These are phyloP conservation scores for Xanthoceras sorbifolium DNA, from an alignment of 345 rosid species.

Conservation along the genomic window DNA sequence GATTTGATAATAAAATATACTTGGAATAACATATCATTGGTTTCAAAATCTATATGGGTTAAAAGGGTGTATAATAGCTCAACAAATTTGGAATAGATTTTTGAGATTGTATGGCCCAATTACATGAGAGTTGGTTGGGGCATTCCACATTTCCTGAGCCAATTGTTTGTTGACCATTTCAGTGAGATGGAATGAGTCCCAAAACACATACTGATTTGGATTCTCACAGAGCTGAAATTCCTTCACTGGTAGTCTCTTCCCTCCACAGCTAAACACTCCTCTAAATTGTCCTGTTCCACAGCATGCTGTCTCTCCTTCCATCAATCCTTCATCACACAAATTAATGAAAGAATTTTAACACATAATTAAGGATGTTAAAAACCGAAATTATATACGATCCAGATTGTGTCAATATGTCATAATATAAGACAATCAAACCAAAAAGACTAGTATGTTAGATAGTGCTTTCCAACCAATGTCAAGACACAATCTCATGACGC, in stretches of 20 bases:
- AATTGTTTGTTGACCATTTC: slow-evolving; percentile 53
- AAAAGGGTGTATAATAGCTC: background rate
- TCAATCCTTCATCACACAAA: slow-evolving; percentile 48
- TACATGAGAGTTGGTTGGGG: slow-evolving; percentile 27
- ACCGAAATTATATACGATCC: too few species aligned
- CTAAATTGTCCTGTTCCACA: slow-evolving; percentile 69
- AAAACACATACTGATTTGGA: slow-evolving; percentile 58
- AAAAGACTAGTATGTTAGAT: background rate
- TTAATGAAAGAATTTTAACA: background rate
- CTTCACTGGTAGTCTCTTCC: slow-evolving; percentile 58
- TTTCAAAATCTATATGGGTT: too few species aligned
- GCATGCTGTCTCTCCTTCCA: slow-evolving; percentile 65
- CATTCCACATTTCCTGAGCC: slow-evolving; percentile 66
- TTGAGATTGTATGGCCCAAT: slow-evolving; percentile 52
- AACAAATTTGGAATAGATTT: slow-evolving; percentile 41
- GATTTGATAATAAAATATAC: background rate
- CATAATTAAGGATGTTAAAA: background rate
- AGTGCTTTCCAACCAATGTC: background rate
- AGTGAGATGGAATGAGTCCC: slow-evolving; percentile 79
- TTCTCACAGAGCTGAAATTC: slow-evolving; percentile 58
- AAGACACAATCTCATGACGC: background rate
- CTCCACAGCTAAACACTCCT: slow-evolving; percentile 85
- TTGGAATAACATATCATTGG: too few species aligned
- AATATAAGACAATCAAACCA: too few species aligned
- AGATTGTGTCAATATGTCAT: too few species aligned